Percentiles rank a stretch among this genome's conserved stretches.
phyloP scores from a whole-genome alignment of 305 asterid species.

The Solanum aculeatissimum region DNA sequence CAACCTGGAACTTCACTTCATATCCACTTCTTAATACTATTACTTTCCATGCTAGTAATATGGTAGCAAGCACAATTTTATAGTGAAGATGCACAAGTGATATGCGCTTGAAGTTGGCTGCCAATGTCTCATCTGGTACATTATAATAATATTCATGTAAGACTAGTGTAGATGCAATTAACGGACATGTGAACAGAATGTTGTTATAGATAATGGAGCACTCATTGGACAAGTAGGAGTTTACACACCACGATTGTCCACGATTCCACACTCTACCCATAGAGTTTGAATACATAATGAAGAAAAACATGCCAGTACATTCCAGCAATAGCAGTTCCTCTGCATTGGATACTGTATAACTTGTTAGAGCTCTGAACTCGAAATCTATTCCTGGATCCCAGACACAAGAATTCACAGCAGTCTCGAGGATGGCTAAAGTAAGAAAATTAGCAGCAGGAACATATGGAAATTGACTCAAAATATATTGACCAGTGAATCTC shows the following conservation, averaged over 20 bases:
- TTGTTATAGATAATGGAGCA: no score
- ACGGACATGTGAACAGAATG: not conserved
- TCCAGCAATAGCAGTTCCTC: not conserved
- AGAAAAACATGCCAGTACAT: not conserved
- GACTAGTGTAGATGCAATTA: not conserved
- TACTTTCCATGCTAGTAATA: not conserved
- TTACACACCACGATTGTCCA: not conserved
- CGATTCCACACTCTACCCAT: not conserved
- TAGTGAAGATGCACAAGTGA: not conserved
- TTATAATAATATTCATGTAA: no score
- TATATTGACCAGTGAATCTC: no score
- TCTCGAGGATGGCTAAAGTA: not conserved
- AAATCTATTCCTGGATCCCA: not conserved
- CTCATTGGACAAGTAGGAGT: not conserved
- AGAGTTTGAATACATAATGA: no score
- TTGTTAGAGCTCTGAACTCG: not conserved
- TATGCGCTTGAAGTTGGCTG: not conserved
- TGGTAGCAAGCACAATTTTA: not conserved
- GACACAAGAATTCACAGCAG: not conserved
- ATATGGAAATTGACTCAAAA: no score
- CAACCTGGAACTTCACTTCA: not conserved
- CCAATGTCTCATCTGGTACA: not conserved
- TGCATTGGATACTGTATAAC: not conserved
- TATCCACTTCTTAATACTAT: not conserved
- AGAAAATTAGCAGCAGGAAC: no score